phyloP scores from a whole-genome alignment of 2,329 filamentous ascomycete species.

The Penicillium aurantiogriseum region DNA sequence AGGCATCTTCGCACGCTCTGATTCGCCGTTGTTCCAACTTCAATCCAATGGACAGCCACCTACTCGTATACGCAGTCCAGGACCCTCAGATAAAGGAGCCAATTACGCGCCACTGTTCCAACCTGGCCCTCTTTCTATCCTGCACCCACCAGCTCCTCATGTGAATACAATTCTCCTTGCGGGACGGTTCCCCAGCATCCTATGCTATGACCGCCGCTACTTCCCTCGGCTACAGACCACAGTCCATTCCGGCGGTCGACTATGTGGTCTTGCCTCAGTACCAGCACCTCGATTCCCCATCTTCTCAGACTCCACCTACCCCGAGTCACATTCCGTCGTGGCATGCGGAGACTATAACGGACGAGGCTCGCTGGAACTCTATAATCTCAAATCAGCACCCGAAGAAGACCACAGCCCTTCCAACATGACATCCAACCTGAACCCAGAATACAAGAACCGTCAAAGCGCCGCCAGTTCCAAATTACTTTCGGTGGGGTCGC shows the following conservation, averaged over 20 bases:
- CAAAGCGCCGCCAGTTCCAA: conserved; percentile 80
- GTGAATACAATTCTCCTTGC: conserved; percentile 82
- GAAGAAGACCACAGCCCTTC: conserved; percentile 29
- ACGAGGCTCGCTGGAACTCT: conserved; percentile 87
- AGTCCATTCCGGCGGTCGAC: conserved; percentile 77
- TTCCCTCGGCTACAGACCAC: conserved; percentile 76
- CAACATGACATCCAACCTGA: conserved; percentile 28
- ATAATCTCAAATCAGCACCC: conserved; percentile 45
- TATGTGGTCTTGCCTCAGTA: conserved; percentile 70
- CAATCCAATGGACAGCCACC: conserved; percentile 37
- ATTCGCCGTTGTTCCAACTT: conserved; percentile 34
- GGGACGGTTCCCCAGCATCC: conserved; percentile 81
- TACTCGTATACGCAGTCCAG: conserved; percentile 39
- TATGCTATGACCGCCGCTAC: conserved; percentile 84
- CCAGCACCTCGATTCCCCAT: conserved; percentile 55
- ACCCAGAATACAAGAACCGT: conserved; percentile 65
- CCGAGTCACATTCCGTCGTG: conserved; percentile 65
- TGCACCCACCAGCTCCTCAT: conserved; percentile 67
- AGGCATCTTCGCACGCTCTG: conserved; percentile 32
- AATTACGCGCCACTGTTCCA: conserved; percentile 72
- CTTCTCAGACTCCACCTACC: conserved; percentile 40
- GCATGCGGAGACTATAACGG: conserved; percentile 89
- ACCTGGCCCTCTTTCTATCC: conserved; percentile 76
- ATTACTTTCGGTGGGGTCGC: conserved; percentile 74
- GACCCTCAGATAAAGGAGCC: conserved; percentile 35